phyloP scores from a whole-genome alignment of 2,329 filamentous ascomycete genomes.

The Fusarium mexicanum region DNA sequence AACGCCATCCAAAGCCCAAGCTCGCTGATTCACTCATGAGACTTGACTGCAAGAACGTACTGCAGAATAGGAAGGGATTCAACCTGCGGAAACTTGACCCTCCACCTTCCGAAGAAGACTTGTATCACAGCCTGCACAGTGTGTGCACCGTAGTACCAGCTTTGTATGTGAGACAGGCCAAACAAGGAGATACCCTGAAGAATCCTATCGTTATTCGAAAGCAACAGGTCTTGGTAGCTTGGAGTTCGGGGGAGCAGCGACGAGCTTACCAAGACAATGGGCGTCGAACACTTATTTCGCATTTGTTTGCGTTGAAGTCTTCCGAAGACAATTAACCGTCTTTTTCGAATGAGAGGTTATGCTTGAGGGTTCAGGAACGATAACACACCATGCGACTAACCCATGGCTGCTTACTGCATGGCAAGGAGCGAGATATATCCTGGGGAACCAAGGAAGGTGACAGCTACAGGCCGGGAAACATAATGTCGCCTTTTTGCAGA shows the following conservation, averaged over 20 bases:
- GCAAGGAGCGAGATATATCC: neutral
- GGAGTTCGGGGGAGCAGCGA: conserved; percentile 48
- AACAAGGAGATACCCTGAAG: conserved; percentile 47
- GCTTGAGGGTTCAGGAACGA: neutral
- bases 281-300: conserved; percentile 45
- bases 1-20: conserved; percentile 42
- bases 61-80: conserved; percentile 51
- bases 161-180: conserved; percentile 50
- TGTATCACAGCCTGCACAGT: conserved; percentile 46
- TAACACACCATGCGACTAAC: neutral
- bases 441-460: neutral
- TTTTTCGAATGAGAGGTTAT: conserved; percentile 14
- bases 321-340: conserved; percentile 23
- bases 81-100: conserved; percentile 47
- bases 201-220: conserved; percentile 48
- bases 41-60: conserved; percentile 50
- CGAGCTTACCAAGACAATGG: conserved; percentile 41
- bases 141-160: conserved; percentile 50
- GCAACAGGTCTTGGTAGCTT: conserved; percentile 53
- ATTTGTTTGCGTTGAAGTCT: conserved; percentile 41
- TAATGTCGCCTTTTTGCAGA: neutral
- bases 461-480: neutral
- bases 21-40: conserved; percentile 46
- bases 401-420: neutral
- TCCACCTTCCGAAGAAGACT: conserved; percentile 44